Conservation (phyloP, 163 green algal genomes). For the Chloroidium sp. region DNA sequence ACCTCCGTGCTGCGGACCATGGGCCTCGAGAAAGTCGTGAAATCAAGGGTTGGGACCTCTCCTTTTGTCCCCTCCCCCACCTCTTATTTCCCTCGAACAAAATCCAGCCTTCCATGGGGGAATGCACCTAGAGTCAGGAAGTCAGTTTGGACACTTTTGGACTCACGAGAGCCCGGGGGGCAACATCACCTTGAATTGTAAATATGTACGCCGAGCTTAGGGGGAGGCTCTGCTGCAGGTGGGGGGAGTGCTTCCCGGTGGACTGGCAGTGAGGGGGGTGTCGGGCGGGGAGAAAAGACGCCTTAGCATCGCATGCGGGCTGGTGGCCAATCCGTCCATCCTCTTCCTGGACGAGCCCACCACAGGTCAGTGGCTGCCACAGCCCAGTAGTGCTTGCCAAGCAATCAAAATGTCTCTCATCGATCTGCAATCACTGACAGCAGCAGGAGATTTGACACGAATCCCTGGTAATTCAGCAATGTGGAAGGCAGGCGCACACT, state of each 20-base stretch:
- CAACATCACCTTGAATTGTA: not conserved
- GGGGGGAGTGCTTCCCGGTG: conserved; percentile 41
- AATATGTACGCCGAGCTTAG: not conserved
- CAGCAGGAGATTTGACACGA: too few relatives aligned
- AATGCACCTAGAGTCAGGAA: not conserved
- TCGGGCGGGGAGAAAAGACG: conserved; percentile 44
- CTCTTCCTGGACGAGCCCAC: conserved; percentile 46
- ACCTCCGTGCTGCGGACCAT: conserved; percentile 12
- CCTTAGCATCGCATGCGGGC: conserved; percentile 35
- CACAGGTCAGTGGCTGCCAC: not conserved
- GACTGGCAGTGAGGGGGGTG: conserved; percentile 41
- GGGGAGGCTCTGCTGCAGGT: conserved; percentile 15
- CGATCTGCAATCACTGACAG: too few relatives aligned
- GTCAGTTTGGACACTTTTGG: not conserved
- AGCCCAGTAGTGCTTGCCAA: not conserved
- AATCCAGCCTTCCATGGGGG: too few relatives aligned
- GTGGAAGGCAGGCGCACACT: not conserved
- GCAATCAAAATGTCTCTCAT: not conserved
- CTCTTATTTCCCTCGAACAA: not conserved
- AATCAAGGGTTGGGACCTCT: not conserved
- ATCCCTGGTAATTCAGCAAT: too few relatives aligned
- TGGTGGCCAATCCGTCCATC: conserved; percentile 27
- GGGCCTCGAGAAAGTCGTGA: conserved; percentile 3
- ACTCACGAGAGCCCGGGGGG: not conserved
- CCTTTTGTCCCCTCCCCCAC: not conserved